phyloP scores from a whole-genome alignment of 2,329 filamentous ascomycete genomes.

The Cadophora gregata region DNA sequence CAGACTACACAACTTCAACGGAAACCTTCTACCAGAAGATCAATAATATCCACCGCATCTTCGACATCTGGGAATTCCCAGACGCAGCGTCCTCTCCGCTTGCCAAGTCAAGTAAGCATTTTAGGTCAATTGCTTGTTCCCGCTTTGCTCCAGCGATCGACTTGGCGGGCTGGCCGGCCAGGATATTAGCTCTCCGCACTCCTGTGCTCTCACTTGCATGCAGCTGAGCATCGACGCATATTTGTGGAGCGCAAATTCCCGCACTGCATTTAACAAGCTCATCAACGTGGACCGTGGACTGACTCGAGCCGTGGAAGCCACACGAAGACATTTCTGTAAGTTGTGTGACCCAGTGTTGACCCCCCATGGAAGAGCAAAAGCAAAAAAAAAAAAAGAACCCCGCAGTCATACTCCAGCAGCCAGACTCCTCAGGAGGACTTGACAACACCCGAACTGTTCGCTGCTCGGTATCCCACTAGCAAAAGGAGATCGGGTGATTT shows the following conservation, averaged over 20 bases:
- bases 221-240: neutral
- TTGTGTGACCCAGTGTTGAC: neutral
- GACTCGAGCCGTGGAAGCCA: neutral
- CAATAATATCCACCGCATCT: neutral
- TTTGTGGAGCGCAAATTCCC: neutral
- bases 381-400: slow-evolving; percentile 8
- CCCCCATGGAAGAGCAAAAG: slow-evolving; percentile 1
- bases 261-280: neutral
- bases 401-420: neutral
- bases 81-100: neutral
- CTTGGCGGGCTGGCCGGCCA: neutral
- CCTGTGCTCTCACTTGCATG: neutral
- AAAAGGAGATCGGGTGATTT: neutral
- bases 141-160: neutral
- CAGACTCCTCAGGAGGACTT: neutral
- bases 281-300: neutral
- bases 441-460: neutral
- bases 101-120: slow-evolving; percentile 9
- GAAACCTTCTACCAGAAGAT: neutral
- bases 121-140: neutral
- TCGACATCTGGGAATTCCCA: neutral
- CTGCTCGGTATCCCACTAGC: neutral
- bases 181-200: neutral
- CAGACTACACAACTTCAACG: neutral
- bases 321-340: neutral